Conservation (phyloP, 2,329 filamentous ascomycete species). For the Akanthomyces lecanii region DNA sequence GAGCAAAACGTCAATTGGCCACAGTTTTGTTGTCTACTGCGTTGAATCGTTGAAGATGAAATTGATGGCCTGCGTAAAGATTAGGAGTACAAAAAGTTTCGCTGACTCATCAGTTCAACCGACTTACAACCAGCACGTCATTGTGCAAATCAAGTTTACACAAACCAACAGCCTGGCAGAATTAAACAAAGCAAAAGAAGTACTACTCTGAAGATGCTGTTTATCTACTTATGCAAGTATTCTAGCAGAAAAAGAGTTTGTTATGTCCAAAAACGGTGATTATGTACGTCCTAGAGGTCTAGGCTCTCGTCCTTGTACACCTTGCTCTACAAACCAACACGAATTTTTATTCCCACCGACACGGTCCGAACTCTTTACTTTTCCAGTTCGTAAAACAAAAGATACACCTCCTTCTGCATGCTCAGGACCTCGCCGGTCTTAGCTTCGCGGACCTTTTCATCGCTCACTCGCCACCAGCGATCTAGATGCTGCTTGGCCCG, state of each 20-base stretch:
- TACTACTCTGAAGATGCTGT: not conserved
- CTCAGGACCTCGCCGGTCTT: constrained; percentile 86
- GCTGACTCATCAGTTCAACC: constrained; percentile 12
- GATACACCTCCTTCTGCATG: constrained; percentile 94
- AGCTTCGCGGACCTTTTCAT: constrained; percentile 92
- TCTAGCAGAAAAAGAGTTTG: not conserved
- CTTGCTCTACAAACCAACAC: not conserved
- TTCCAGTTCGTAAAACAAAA: constrained; percentile 92
- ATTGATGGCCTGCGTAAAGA: not conserved
- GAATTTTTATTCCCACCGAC: not conserved
- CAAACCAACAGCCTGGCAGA: no score
- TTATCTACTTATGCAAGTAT: not conserved
- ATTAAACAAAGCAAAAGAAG: not conserved
- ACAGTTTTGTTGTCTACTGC: not conserved
- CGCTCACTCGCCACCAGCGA: constrained; percentile 95
- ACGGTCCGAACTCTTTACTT: constrained; percentile 25
- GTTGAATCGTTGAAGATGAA: not conserved
- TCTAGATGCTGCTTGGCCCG: constrained; percentile 59
- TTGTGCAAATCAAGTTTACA: no score
- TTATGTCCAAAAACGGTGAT: not conserved
- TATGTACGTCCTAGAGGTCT: constrained; percentile 3
- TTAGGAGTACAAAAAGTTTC: not conserved
- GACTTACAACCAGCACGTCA: not conserved
- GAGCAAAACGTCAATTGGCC: not conserved
- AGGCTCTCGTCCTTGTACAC: not conserved